Conservation (phyloP, 1,284 basidiomycete species). For the Sanghuangporus baumii region DNA sequence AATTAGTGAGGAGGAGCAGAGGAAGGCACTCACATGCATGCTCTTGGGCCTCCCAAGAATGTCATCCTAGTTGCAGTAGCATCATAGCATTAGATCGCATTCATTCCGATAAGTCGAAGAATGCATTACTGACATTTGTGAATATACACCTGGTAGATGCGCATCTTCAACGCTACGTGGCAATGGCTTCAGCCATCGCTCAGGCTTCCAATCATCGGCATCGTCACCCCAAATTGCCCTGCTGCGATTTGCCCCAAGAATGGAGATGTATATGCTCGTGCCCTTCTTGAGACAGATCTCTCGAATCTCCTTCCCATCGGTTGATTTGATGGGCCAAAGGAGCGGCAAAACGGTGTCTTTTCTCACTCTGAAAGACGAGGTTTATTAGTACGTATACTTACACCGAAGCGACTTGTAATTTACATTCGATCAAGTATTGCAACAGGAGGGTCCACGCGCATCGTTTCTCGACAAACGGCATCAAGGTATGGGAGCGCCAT, state of each 20-base stretch:
- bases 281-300: constrained; percentile 18
- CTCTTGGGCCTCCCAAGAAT: constrained; percentile 19
- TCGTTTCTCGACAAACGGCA: constrained; percentile 30
- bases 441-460: constrained; percentile 20
- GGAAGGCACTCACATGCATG: constrained; percentile 18
- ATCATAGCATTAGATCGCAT: background rate
- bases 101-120: background rate
- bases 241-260: constrained; percentile 20
- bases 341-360: constrained; percentile 20
- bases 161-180: constrained; percentile 14
- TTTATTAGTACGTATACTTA: background rate
- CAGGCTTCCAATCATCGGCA: constrained; percentile 21
- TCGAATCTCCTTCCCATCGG: constrained; percentile 12
- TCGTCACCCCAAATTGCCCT: constrained; percentile 20
- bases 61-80: constrained; percentile 16
- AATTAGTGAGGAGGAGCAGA: background rate
- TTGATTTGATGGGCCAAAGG: constrained; percentile 16
- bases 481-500: constrained; percentile 29
- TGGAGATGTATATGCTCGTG: constrained; percentile 19
- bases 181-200: constrained; percentile 20
- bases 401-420: background rate
- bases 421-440: constrained; percentile 11
- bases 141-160: constrained; percentile 22
- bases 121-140: constrained; percentile 18
- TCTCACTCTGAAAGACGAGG: background rate